phyloP scores from a whole-genome alignment of 75 land plant genomes.

The Adiantum capillusveneris region DNA sequence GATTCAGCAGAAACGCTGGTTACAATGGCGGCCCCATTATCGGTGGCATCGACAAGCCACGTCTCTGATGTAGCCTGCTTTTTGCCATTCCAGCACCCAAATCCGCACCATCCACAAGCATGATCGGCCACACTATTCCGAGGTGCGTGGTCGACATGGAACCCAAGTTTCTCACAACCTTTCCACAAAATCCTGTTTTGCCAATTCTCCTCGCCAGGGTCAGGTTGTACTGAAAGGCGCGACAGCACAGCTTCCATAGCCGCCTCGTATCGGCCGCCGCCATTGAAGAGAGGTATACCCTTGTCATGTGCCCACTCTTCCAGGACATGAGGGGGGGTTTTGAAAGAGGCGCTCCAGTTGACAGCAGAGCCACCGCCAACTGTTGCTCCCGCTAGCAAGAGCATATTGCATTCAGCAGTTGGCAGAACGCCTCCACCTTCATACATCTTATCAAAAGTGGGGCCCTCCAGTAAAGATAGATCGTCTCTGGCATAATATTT shows the following conservation, averaged over 20 bases:
- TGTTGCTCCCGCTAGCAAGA: constrained; percentile 58
- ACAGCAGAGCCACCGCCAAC: constrained; percentile 84
- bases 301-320: constrained; percentile 50
- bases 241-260: constrained; percentile 55
- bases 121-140: constrained; percentile 50
- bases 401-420: constrained; percentile 36
- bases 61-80: constrained; percentile 65
- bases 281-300: constrained; percentile 31
- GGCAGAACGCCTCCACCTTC: constrained; percentile 44
- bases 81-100: constrained; percentile 61
- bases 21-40: constrained; percentile 48
- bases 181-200: constrained; percentile 48
- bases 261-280: constrained; percentile 28
- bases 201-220: constrained; percentile 28
- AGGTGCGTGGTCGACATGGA: constrained; percentile 37
- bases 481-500: constrained; percentile 44
- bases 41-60: constrained; percentile 76
- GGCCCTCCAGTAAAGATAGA: constrained; percentile 68
- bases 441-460: constrained; percentile 51
- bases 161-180: constrained; percentile 59
- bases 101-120: constrained; percentile 70
- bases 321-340: constrained; percentile 48
- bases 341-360: constrained; percentile 77
- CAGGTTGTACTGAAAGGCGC: constrained; percentile 60
- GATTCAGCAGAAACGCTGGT: constrained; percentile 40